Evolutionary conservation across 1,284 basidiomycete genomes (phyloP).

Genomic region (Sphagnurus paluster): DNA sequence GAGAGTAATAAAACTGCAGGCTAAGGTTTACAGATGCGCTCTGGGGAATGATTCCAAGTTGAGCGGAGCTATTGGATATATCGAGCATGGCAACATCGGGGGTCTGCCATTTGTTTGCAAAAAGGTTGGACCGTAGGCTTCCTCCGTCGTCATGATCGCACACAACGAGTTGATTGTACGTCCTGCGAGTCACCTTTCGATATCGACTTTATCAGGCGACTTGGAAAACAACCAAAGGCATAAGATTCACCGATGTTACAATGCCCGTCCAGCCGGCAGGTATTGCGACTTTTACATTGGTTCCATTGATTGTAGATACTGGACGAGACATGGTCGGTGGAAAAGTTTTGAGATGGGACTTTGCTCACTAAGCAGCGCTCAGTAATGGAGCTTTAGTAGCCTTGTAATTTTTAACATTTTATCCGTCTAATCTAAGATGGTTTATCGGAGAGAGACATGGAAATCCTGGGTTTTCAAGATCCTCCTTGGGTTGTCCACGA

Average conservation of each 20-base stretch:
- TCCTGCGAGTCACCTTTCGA: slow-evolving; percentile 14
- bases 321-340: slow-evolving; percentile 5
- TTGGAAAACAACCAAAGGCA: background rate
- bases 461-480: too few species aligned
- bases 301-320: slow-evolving; percentile 3
- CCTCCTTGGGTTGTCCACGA: too few species aligned
- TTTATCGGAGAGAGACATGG: too few species aligned
- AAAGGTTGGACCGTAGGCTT: background rate
- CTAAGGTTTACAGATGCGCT: slow-evolving; percentile 5
- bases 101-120: slow-evolving; percentile 10
- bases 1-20: slow-evolving; percentile 15
- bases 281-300: slow-evolving; percentile 7
- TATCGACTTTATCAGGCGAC: background rate
- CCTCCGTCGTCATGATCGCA: slow-evolving; percentile 9
- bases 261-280: slow-evolving; percentile 15
- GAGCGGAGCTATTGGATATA: slow-evolving; percentile 1
- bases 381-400: too few species aligned
- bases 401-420: too few species aligned
- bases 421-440: too few species aligned
- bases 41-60: slow-evolving; percentile 9
- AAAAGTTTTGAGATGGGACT: background rate
- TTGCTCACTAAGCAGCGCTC: too few species aligned
- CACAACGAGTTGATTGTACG: slow-evolving; percentile 18
- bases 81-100: slow-evolving; percentile 15
- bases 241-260: slow-evolving; percentile 9